These are phyloP conservation scores for Penicillium lividum DNA, from an alignment of 495 filamentous ascomycete species.

Conservation along the genomic window DNA sequence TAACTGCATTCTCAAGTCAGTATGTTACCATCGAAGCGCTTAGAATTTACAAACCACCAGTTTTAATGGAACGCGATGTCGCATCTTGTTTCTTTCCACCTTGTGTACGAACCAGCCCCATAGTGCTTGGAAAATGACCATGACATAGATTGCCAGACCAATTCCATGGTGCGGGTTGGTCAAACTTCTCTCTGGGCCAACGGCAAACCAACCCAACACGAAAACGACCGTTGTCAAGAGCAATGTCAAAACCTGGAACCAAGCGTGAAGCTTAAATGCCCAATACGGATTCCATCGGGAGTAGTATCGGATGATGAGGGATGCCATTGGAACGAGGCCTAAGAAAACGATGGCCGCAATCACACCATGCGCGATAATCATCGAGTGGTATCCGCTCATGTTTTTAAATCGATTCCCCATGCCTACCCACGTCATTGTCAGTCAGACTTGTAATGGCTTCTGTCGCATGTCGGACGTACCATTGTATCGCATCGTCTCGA, in stretches of 20 bases:
- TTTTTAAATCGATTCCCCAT: slow-evolving; percentile 89
- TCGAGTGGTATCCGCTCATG: slow-evolving; percentile 69
- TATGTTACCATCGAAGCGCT: background rate
- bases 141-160: slow-evolving; percentile 82
- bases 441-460: background rate
- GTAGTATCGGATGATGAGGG: slow-evolving; percentile 77
- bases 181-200: slow-evolving; percentile 61
- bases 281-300: slow-evolving; percentile 57
- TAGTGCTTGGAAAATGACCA: slow-evolving; percentile 77
- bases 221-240: slow-evolving; percentile 32
- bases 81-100: slow-evolving; percentile 59
- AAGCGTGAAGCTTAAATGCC: slow-evolving; percentile 79
- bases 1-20: slow-evolving; percentile 36
- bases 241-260: slow-evolving; percentile 76
- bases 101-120: slow-evolving; percentile 72
- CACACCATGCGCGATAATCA: slow-evolving; percentile 83
- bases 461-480: slow-evolving; percentile 52
- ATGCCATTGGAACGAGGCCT: slow-evolving; percentile 74
- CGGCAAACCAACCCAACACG: slow-evolving; percentile 33
- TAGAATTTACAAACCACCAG: slow-evolving; percentile 59
- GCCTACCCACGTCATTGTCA: slow-evolving; percentile 49
- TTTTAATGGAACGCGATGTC: slow-evolving; percentile 61
- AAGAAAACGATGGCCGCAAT: slow-evolving; percentile 88
- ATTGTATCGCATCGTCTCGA: slow-evolving; percentile 95
- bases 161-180: slow-evolving; percentile 96